These are phyloP conservation scores for Dendrobium huoshanense DNA, from an alignment of 106 monocot species.

Conservation along the genomic window DNA sequence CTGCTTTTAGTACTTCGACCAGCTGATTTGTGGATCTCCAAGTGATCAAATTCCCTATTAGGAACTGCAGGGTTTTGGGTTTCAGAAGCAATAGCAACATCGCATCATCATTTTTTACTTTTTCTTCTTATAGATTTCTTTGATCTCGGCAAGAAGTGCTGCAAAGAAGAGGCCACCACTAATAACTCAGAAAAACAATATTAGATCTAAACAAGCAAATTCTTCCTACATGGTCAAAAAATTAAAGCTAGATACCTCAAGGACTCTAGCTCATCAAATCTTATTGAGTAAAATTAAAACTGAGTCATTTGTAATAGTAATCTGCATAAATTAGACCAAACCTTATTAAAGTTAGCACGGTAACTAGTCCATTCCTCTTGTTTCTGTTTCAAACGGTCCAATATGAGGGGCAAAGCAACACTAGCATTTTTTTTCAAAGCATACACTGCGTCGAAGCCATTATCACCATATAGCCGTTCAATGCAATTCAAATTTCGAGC, in stretches of 20 bases:
- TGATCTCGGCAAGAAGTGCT: slow-evolving; percentile 73
- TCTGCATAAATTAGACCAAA: slow-evolving; percentile 80
- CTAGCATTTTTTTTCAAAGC: slow-evolving; percentile 35
- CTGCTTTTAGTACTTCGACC: slow-evolving; percentile 74
- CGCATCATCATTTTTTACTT: slow-evolving; percentile 29
- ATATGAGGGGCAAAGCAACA: slow-evolving; percentile 66
- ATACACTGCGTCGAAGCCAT: too few relatives aligned
- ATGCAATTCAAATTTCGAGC: too few relatives aligned
- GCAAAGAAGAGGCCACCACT: not conserved
- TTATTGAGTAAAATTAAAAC: slow-evolving; percentile 82
- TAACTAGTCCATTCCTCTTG: slow-evolving; percentile 79
- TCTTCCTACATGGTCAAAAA: too few relatives aligned
- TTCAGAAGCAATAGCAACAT: slow-evolving; percentile 64
- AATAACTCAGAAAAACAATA: too few relatives aligned
- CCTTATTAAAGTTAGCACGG: slow-evolving; percentile 70
- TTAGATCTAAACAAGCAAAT: too few relatives aligned
- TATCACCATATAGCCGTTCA: too few relatives aligned
- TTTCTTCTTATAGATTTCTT: slow-evolving; percentile 62
- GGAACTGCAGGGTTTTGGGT: slow-evolving; percentile 17
- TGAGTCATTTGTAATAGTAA: slow-evolving; percentile 82
- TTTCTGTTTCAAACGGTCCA: slow-evolving; percentile 81
- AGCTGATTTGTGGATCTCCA: slow-evolving; percentile 62
- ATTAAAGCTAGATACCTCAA: slow-evolving; percentile 38
- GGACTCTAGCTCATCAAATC: slow-evolving; percentile 67
- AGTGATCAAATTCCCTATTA: slow-evolving; percentile 5